Evolutionary conservation across 1,284 basidiomycete genomes (phyloP).

Genomic region (Trichosporon coremiiforme): DNA sequence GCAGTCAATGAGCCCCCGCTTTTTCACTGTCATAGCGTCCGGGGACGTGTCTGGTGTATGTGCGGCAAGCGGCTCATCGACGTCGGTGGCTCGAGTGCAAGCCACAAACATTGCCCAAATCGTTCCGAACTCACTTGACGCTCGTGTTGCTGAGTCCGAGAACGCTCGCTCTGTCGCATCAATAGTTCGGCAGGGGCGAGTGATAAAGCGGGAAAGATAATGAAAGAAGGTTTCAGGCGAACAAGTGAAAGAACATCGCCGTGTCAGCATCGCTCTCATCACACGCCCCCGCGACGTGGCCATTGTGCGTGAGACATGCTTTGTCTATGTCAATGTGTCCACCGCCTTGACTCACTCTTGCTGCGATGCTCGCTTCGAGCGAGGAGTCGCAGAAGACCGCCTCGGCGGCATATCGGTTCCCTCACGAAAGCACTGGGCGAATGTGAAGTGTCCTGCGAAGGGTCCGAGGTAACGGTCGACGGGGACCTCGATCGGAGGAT

Average conservation of each 20-base stretch:
- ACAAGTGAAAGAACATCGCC: background rate
- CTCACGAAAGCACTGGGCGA: constrained; percentile 11
- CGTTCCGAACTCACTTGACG: constrained; percentile 43
- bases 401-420: constrained; percentile 6
- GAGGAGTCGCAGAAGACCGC: constrained; percentile 12
- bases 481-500: background rate
- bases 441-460: constrained; percentile 11
- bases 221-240: background rate
- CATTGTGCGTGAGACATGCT: background rate
- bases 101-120: background rate
- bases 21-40: no score
- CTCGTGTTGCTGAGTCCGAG: constrained; percentile 41
- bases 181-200: background rate
- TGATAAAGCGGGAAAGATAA: background rate
- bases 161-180: background rate
- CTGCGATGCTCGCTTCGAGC: constrained; percentile 2
- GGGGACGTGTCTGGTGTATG: background rate
- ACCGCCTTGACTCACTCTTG: constrained; percentile 3
- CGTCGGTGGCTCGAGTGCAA: background rate
- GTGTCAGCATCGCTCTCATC: background rate
- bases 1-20: background rate
- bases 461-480: background rate
- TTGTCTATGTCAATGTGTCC: no score
- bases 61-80: background rate
- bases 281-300: background rate